Evolutionary conservation across 495 filamentous ascomycete genomes (phyloP), one percentile per base, ranked within the genome.

Genomic region (Xylaria cubensis): DNA sequence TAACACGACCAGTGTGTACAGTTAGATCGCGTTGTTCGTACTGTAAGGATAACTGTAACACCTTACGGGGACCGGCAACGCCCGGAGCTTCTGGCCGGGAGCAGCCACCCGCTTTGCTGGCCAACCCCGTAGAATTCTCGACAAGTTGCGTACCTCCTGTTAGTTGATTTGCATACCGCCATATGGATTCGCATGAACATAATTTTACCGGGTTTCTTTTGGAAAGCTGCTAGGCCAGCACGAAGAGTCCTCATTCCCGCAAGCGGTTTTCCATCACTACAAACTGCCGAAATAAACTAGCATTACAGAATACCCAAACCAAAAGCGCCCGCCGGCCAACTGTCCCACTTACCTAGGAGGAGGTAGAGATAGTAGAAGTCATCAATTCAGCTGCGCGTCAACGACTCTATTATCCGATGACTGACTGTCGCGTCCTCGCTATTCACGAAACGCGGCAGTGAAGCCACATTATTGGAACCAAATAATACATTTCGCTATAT

Each of bases 11-110:
- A 44, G 15, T 4, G 19, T 3, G 5, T 26, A 67, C 50, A 0
- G 65, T 42, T 17, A 17, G 0, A 44, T 9, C 0, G 0, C 1
- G 2, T 4, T 56, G 1, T 1, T 3, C 36, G 29, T 1, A 69
- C 67, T 69, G 67, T 69, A 17, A 5, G 4, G 67, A 69, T 69
- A 61, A 69, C 67, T 50, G 67, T 69, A 42, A 39, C 34, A n/a
- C 24, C 5, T 39, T 24, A 50, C 39, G 42, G 34, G n/a, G 50
- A 51, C 50, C 65, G 65, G 65, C 50, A 55, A 67, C 48, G 65
- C 50, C 65, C 65, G 65, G 36, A 34, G 34, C 15, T 56, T 39
- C 48, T 67, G 19, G 32, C 50, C 50, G n/a, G 29, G 32, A 53
- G 65, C 65, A 56, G 34, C 19, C 39, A 42, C 39, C 59, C 21